Evolutionary conservation across 2,329 filamentous ascomycete genomes (phyloP).

Genomic region (Penicillium nordicum): DNA sequence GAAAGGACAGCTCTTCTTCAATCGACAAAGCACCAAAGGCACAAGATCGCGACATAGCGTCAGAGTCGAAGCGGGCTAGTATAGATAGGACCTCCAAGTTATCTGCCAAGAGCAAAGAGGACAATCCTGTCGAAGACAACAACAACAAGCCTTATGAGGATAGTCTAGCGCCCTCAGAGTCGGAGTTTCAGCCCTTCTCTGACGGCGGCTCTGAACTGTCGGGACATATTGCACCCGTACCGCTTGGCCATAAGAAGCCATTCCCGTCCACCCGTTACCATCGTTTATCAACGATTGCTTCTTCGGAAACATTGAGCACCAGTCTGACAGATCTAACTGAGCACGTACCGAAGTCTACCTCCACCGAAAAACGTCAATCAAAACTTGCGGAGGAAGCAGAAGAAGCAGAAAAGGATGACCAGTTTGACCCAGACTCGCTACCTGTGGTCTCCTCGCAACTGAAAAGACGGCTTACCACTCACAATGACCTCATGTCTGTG

Average conservation of each 20-base stretch:
- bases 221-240: constrained; percentile 37
- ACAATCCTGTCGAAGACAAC: constrained; percentile 9
- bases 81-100: constrained; percentile 15
- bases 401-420: constrained; percentile 38
- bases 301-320: constrained; percentile 51
- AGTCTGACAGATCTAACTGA: constrained; percentile 20
- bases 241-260: constrained; percentile 42
- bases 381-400: constrained; percentile 17
- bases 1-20: constrained; percentile 15
- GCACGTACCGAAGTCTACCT: not conserved
- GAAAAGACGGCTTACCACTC: constrained; percentile 78
- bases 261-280: constrained; percentile 54
- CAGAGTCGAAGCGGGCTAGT: constrained; percentile 22
- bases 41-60: constrained; percentile 3
- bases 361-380: not conserved
- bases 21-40: constrained; percentile 12
- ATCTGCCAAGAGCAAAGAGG: constrained; percentile 16
- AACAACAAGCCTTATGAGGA: constrained; percentile 18
- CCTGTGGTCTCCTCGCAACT: constrained; percentile 50
- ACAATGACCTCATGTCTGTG: constrained; percentile 91
- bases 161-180: constrained; percentile 27
- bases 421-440: constrained; percentile 44
- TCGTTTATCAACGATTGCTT: constrained; percentile 57
- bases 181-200: constrained; percentile 31
- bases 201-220: constrained; percentile 37